Base-by-base conservation (phyloP, 495 filamentous ascomycete species). In the Lichenothelia convexa region DNA sequence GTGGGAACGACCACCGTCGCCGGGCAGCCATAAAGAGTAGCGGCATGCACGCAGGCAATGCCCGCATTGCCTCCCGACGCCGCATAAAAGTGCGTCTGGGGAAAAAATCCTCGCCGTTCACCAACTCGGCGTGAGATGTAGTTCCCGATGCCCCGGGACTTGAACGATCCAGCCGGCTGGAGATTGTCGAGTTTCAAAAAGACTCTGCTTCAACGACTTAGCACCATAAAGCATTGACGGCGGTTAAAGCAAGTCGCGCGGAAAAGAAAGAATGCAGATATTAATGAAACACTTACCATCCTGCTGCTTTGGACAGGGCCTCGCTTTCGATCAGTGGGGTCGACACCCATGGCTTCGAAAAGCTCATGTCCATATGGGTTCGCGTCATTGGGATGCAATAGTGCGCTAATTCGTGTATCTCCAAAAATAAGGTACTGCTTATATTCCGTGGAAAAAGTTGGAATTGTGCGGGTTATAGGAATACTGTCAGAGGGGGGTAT, bases 81-180 rank as follows among this genome's bases (percentile, higher is more conserved):
- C 56, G 70, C 80, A 63, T 80, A 93, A 71, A 94, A 92, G 56
- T 87, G 83, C 4, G 73, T 39, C 57, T 34, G 55, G 48, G 34
- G 12, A n/a, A n/a, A n/a, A n/a, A n/a, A n/a, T n/a, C n/a, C n/a
- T n/a, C n/a, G n/a, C n/a, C n/a, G n/a, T 57, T 57, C 20, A 61
- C 36, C 17, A 12, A 32, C 53, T 41, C 56, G 29, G 57, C 30
- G 8, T 52, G 46, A 33, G 52, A 49, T 17, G 49, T 86, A 69
- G 56, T 80, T 71, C 43, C 86, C 87, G 43, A 94, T 73, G 13
- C 81, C 87, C 49, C 83, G 75, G 21, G 85, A 92, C 57, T 94
- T 97, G 74, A 94, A 97, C 7, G 84, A 91, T 31, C 83, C 85
- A 3, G 80, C 78, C 3, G 89, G 87, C 47, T 97, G 87, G 47